Evolutionary conservation across 306 rosid genomes (phyloP).

Genomic region (Ziziphus jujuba): DNA sequence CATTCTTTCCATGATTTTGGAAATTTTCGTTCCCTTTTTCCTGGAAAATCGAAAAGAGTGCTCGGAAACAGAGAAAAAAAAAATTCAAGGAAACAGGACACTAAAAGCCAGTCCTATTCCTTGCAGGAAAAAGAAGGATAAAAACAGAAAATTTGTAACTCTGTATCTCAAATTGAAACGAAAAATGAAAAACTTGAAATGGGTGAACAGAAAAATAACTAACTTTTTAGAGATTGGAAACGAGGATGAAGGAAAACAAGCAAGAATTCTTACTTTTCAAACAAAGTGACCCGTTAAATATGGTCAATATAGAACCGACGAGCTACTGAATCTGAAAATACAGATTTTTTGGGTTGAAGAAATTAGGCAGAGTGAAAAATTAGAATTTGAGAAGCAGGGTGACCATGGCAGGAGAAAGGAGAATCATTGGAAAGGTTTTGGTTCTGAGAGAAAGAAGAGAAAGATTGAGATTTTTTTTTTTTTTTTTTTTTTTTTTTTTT

Average conservation of each 20-base stretch:
- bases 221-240: too few species aligned
- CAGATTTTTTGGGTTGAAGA: not conserved
- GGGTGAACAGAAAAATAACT: not conserved
- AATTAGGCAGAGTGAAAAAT: not conserved
- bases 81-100: constrained; percentile 24
- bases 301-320: not conserved
- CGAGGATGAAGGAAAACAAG: not conserved
- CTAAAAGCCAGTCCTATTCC: constrained; percentile 35
- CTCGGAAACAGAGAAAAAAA: not conserved
- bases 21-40: not conserved
- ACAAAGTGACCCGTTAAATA: constrained; percentile 15
- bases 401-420: not conserved
- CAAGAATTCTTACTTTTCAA: not conserved
- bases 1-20: constrained; percentile 40
- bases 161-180: not conserved
- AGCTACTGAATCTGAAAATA: not conserved
- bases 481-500: not conserved
- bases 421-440: not conserved
- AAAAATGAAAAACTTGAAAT: not conserved
- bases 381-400: not conserved
- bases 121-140: not conserved
- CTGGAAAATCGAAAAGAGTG: not conserved
- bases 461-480: not conserved
- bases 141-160: not conserved
- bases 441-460: constrained; percentile 3